Percentiles rank a stretch among this genome's conserved stretches.
phyloP scores from a whole-genome alignment of 805 yeast species.

The Debaryomyces maramus region DNA sequence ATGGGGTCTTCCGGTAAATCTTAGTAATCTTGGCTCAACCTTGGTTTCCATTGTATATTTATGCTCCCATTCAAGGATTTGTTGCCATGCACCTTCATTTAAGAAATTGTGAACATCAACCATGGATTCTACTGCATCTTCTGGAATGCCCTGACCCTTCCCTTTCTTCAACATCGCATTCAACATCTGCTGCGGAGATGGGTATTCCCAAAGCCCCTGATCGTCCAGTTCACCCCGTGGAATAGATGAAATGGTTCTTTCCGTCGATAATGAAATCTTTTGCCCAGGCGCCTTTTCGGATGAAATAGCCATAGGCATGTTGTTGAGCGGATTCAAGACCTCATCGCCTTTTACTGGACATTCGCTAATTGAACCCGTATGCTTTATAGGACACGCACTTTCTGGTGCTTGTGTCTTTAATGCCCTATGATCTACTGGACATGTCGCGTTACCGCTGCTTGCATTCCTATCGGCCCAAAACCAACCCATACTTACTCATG shows the following conservation, averaged over 20 bases:
- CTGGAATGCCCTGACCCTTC: slow-evolving; percentile 82
- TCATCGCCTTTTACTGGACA: slow-evolving; percentile 23
- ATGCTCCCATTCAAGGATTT: slow-evolving; percentile 88
- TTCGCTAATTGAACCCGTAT: slow-evolving; percentile 27
- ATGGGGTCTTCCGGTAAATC: slow-evolving; percentile 90
- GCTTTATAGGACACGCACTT: slow-evolving; percentile 34
- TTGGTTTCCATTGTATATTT: slow-evolving; percentile 57
- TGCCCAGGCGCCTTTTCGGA: slow-evolving; percentile 77
- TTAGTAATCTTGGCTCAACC: slow-evolving; percentile 70
- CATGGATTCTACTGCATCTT: slow-evolving; percentile 95
- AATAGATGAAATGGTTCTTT: slow-evolving; percentile 78
- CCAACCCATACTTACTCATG: slow-evolving; percentile 67
- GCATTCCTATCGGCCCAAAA: slow-evolving; percentile 66
- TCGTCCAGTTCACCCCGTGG: slow-evolving; percentile 71
- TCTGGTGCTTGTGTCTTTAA: slow-evolving; percentile 7
- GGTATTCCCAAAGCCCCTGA: slow-evolving; percentile 95
- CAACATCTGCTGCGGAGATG: slow-evolving; percentile 98
- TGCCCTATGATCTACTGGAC: slow-evolving; percentile 43
- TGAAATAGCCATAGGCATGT: slow-evolving; percentile 79
- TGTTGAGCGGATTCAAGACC: slow-evolving; percentile 74
- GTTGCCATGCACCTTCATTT: slow-evolving; percentile 97
- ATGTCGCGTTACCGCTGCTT: slow-evolving; percentile 17
- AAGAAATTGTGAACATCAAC: slow-evolving; percentile 94
- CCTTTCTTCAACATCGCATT: slow-evolving; percentile 97
- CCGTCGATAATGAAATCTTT: slow-evolving; percentile 72